Percentiles rank a stretch among this genome's conserved stretches.
phyloP scores from a whole-genome alignment of 2,329 filamentous ascomycete genomes.

The Microcyclospora tardicrescens region DNA sequence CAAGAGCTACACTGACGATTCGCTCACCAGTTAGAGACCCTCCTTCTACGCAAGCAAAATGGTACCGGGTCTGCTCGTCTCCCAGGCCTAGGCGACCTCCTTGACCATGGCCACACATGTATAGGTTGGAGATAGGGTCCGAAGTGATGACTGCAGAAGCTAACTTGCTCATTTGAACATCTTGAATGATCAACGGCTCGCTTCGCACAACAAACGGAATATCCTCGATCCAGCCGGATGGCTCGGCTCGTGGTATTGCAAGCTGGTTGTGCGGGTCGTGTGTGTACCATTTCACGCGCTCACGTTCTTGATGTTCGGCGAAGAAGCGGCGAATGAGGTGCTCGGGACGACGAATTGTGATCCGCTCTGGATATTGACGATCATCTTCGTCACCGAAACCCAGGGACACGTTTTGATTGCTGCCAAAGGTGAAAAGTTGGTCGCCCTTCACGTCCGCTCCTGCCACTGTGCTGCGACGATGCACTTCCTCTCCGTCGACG shows the following conservation, averaged over 20 bases:
- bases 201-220: slow-evolving; percentile 63
- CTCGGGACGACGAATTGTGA: slow-evolving; percentile 62
- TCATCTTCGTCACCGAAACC: slow-evolving; percentile 95
- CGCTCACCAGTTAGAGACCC: slow-evolving; percentile 61
- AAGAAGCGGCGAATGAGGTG: slow-evolving; percentile 64
- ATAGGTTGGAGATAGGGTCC: slow-evolving; percentile 80
- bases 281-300: slow-evolving; percentile 24
- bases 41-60: slow-evolving; percentile 68
- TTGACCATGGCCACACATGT: slow-evolving; percentile 82
- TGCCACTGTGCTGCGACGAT: slow-evolving; percentile 6
- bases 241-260: slow-evolving; percentile 7
- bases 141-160: slow-evolving; percentile 80
- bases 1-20: slow-evolving; percentile 65
- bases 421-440: slow-evolving; percentile 87
- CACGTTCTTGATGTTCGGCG: slow-evolving; percentile 46
- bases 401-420: slow-evolving; percentile 86
- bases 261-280: slow-evolving; percentile 21
- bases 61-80: slow-evolving; percentile 79
- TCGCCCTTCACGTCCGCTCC: slow-evolving; percentile 47
- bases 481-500: slow-evolving; percentile 34
- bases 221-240: slow-evolving; percentile 32
- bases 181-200: slow-evolving; percentile 61
- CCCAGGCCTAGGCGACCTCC: slow-evolving; percentile 81
- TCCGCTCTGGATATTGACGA: slow-evolving; percentile 79
- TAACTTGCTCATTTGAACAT: slow-evolving; percentile 79